A percentile compares a stretch with the other conserved stretches of the same genome.
Conservation (phyloP, 169 alveolate genomes). For the Fabrea salina region DNA sequence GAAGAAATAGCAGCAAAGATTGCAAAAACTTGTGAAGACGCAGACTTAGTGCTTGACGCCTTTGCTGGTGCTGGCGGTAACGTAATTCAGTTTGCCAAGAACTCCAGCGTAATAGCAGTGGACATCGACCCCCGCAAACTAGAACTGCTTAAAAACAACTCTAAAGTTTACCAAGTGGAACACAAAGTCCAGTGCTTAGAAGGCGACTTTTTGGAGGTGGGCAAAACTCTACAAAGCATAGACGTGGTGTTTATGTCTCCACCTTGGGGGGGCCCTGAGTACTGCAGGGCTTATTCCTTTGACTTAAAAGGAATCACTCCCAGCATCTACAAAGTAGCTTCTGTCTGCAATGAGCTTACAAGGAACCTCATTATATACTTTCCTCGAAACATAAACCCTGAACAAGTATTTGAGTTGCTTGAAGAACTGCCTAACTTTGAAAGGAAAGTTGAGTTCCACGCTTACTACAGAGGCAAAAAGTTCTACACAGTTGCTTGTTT, state of each 20-base stretch:
- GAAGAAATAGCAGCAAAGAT: conserved; percentile 64
- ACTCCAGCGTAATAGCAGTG: conserved; percentile 50
- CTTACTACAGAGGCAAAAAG: background rate
- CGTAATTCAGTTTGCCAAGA: conserved; percentile 51
- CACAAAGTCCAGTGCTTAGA: conserved; percentile 34
- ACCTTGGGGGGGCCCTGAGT: conserved; percentile 82
- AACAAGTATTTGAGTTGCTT: background rate
- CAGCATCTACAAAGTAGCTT: background rate
- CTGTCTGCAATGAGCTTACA: background rate
- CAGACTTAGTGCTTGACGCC: conserved; percentile 53
- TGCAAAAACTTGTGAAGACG: conserved; percentile 42
- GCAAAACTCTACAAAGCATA: background rate
- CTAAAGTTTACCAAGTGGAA: conserved; percentile 45
- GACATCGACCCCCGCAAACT: conserved; percentile 55
- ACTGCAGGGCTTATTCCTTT: conserved; percentile 43
- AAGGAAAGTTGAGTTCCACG: background rate
- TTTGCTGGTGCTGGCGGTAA: conserved; percentile 79
- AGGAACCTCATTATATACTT: background rate
- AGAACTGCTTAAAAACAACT: conserved; percentile 51
- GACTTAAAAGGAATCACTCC: background rate
- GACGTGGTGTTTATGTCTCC: conserved; percentile 69
- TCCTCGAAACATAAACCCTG: background rate
- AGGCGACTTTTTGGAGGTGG: conserved; percentile 36
- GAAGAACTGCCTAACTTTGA: background rate
- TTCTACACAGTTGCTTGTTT: background rate